A percentile compares a stretch with the other conserved stretches of the same genome.
Conservation (phyloP, 352 stramenopile genomes). For the Pythium chondricola region DNA sequence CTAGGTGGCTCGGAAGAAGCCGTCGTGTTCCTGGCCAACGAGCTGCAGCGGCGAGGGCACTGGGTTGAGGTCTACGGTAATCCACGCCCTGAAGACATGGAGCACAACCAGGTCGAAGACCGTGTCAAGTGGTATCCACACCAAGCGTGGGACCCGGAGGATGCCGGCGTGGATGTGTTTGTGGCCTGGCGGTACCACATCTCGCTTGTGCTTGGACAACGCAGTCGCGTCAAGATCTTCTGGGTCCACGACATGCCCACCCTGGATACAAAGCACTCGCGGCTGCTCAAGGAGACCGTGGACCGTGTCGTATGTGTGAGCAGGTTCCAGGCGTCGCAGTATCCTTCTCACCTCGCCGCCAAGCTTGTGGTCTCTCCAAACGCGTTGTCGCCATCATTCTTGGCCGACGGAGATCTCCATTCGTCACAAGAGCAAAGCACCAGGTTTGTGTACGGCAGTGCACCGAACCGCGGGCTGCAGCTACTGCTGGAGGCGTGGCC, state of each 20-base stretch:
- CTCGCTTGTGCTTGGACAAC: constrained; percentile 48
- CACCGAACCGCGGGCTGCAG: constrained; percentile 75
- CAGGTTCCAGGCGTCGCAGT: constrained; percentile 58
- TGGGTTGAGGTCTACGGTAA: constrained; percentile 86
- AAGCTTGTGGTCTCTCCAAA: constrained; percentile 68
- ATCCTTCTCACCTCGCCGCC: constrained; percentile 32
- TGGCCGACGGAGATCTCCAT: constrained; percentile 28
- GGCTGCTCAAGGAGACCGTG: constrained; percentile 27
- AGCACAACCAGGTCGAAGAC: constrained; percentile 23
- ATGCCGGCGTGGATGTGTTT: constrained; percentile 75
- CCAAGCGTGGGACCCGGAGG: constrained; percentile 54
- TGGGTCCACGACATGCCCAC: constrained; percentile 83
- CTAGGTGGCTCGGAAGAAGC: constrained; percentile 90
- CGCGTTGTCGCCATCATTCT: constrained; percentile 60
- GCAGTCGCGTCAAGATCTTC: constrained; percentile 38
- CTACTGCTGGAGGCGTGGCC: constrained; percentile 66
- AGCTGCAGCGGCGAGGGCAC: constrained; percentile 78
- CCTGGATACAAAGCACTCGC: constrained; percentile 27
- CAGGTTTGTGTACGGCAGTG: constrained; percentile 84
- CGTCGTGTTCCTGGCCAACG: constrained; percentile 80
- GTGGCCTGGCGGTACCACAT: constrained; percentile 89
- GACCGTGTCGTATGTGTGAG: constrained; percentile 80
- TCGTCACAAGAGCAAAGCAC: constrained; percentile 26
- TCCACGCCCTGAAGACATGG: constrained; percentile 27
- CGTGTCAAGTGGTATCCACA: constrained; percentile 71